Conservation (phyloP, 148 eudicot species). For the Rhododendron henanense region DNA sequence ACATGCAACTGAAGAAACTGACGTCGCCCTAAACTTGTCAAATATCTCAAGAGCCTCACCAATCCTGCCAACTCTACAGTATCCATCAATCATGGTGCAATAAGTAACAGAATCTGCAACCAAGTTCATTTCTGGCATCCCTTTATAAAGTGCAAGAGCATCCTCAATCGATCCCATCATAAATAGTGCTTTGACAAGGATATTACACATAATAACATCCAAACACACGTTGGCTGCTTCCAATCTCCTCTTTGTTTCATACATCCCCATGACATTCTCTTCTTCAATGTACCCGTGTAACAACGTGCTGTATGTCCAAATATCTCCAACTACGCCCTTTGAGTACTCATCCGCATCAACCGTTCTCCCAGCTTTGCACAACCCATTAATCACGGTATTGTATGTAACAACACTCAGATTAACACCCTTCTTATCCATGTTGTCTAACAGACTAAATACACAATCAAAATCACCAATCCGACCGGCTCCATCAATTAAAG, state of each 20-base stretch:
- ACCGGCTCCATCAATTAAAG: slow-evolving; percentile 46
- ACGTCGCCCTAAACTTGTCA: slow-evolving; percentile 33
- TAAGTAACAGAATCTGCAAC: slow-evolving; percentile 38
- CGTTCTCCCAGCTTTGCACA: slow-evolving; percentile 50
- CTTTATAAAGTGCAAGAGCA: slow-evolving; percentile 30
- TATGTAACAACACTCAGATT: slow-evolving; percentile 39
- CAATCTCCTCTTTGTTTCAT: slow-evolving; percentile 35
- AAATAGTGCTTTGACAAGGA: slow-evolving; percentile 43
- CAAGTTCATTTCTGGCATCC: slow-evolving; percentile 35
- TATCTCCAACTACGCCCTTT: slow-evolving; percentile 28
- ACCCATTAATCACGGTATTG: slow-evolving; percentile 44
- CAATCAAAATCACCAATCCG: slow-evolving; percentile 34
- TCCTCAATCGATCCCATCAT: slow-evolving; percentile 48
- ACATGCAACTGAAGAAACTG: slow-evolving; percentile 32
- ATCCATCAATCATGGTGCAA: slow-evolving; percentile 47
- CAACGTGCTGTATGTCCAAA: slow-evolving; percentile 40
- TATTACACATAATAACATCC: slow-evolving; percentile 46
- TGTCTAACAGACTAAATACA: slow-evolving; percentile 32
- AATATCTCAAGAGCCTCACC: slow-evolving; percentile 50
- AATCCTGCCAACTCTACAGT: slow-evolving; percentile 39
- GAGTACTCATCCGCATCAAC: slow-evolving; percentile 43
- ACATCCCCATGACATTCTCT: slow-evolving; percentile 28
- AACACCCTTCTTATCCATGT: slow-evolving; percentile 46
- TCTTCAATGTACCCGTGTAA: slow-evolving; percentile 45
- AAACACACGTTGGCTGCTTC: slow-evolving; percentile 32